These are phyloP conservation scores for Phytophthora vignae DNA, from an alignment of 352 stramenopile species.

Conservation along the genomic window DNA sequence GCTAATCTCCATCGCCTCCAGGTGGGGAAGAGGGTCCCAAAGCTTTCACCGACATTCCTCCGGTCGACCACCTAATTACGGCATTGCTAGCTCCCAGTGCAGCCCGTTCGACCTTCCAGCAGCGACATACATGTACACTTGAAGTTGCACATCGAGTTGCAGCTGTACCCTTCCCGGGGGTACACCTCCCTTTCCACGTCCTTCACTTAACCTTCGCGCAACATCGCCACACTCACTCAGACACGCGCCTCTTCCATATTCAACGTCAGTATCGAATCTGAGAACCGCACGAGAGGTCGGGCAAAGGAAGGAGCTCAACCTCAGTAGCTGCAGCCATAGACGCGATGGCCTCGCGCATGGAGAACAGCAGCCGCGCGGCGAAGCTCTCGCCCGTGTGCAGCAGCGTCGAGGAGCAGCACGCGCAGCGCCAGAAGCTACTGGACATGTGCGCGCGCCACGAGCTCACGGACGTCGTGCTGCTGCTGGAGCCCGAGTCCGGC, in stretches of 20 bases:
- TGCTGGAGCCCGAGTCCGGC: slow-evolving; percentile 50
- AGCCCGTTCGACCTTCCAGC: too few relatives aligned
- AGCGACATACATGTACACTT: too few relatives aligned
- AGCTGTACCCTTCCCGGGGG: too few relatives aligned
- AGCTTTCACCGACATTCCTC: too few relatives aligned
- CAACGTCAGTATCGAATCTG: slow-evolving; percentile 17
- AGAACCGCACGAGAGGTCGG: slow-evolving; percentile 8
- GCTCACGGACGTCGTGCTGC: slow-evolving; percentile 73
- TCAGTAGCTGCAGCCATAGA: not conserved
- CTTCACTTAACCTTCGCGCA: not conserved
- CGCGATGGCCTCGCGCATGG: slow-evolving; percentile 34
- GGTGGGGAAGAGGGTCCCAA: too few relatives aligned
- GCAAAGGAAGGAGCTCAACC: not conserved
- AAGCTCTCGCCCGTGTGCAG: slow-evolving; percentile 22
- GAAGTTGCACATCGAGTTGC: too few relatives aligned
- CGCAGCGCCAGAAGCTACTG: slow-evolving; percentile 57
- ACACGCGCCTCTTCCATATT: slow-evolving; percentile 7
- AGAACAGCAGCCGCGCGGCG: slow-evolving; percentile 32
- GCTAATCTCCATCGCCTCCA: too few relatives aligned
- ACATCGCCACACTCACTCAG: not conserved
- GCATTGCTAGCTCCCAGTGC: too few relatives aligned
- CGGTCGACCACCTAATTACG: too few relatives aligned
- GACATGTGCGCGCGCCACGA: slow-evolving; percentile 52
- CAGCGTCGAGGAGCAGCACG: slow-evolving; percentile 19
- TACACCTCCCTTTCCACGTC: not conserved